A percentile compares a stretch with the other conserved stretches of the same genome.
Evolutionary conservation across 2,329 filamentous ascomycete species (phyloP).

Genomic region (Stylonectria norvegica): DNA sequence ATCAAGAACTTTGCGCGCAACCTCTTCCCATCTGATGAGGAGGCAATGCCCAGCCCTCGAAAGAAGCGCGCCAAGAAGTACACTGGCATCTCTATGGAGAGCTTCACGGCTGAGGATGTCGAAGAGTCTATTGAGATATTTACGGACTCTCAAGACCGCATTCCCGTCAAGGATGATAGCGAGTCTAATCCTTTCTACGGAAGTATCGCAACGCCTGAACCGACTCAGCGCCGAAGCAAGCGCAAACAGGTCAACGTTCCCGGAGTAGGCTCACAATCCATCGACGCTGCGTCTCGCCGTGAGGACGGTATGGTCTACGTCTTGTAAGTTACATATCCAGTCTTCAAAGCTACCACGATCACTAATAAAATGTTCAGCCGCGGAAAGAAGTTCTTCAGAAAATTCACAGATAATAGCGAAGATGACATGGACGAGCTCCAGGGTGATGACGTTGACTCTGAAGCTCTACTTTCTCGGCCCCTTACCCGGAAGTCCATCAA

Average conservation of each 20-base stretch:
- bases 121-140: conserved; percentile 67
- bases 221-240: conserved; percentile 51
- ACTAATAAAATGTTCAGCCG: conserved; percentile 52
- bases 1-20: conserved; percentile 57
- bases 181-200: conserved; percentile 71
- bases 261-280: conserved; percentile 54
- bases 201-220: conserved; percentile 38
- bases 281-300: conserved; percentile 61
- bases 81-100: conserved; percentile 52
- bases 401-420: conserved; percentile 49
- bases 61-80: conserved; percentile 58
- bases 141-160: conserved; percentile 74
- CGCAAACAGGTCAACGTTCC: conserved; percentile 52
- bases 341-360: conserved; percentile 5
- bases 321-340: conserved; percentile 59
- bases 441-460: conserved; percentile 34
- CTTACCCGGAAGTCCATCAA: conserved; percentile 68
- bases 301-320: conserved; percentile 72
- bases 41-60: conserved; percentile 56
- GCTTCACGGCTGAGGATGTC: conserved; percentile 55
- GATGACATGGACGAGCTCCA: conserved; percentile 33
- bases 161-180: conserved; percentile 65
- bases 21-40: conserved; percentile 58
- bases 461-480: conserved; percentile 38
- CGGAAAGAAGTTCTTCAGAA: conserved; percentile 74